Evolutionary conservation across 371 early-diverging fungal species (phyloP).

Genomic region (Mucor circinelloides): DNA sequence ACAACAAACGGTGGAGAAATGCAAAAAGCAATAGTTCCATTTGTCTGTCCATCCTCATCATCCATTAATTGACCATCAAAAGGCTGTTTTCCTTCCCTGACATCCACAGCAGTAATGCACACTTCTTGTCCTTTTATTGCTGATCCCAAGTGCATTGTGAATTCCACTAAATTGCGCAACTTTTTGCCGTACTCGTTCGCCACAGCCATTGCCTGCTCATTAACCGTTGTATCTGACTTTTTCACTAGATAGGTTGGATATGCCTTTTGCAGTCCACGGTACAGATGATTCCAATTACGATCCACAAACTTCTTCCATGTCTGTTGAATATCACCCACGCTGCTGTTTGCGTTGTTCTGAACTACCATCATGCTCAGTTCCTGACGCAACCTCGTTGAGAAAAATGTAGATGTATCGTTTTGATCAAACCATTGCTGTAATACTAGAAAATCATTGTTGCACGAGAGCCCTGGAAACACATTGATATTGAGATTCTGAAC

Average conservation of each 20-base stretch:
- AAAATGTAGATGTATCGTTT: constrained; percentile 14
- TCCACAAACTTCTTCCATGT: constrained; percentile 15
- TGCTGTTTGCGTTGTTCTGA: neutral
- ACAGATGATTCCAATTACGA: constrained; percentile 40
- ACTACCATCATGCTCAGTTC: constrained; percentile 33
- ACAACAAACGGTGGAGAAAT: constrained; percentile 52
- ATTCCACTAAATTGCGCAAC: constrained; percentile 36
- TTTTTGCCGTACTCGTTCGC: constrained; percentile 31
- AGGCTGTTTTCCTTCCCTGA: constrained; percentile 36
- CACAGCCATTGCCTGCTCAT: constrained; percentile 19
- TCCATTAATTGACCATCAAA: constrained; percentile 43
- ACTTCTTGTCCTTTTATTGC: constrained; percentile 54
- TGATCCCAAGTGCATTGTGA: constrained; percentile 37
- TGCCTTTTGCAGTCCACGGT: constrained; percentile 41
- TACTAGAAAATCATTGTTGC: constrained; percentile 17
- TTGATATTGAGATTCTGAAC: constrained; percentile 45
- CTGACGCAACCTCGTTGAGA: constrained; percentile 41
- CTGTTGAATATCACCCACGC: constrained; percentile 7
- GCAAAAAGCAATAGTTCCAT: constrained; percentile 45
- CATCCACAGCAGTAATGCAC: constrained; percentile 39
- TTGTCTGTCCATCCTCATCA: constrained; percentile 39
- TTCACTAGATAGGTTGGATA: constrained; percentile 34
- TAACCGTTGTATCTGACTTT: constrained; percentile 14
- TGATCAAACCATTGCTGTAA: constrained; percentile 30
- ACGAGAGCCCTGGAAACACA: constrained; percentile 31